Conservation (phyloP, 495 filamentous ascomycete species). For the Cercophora scortea region DNA sequence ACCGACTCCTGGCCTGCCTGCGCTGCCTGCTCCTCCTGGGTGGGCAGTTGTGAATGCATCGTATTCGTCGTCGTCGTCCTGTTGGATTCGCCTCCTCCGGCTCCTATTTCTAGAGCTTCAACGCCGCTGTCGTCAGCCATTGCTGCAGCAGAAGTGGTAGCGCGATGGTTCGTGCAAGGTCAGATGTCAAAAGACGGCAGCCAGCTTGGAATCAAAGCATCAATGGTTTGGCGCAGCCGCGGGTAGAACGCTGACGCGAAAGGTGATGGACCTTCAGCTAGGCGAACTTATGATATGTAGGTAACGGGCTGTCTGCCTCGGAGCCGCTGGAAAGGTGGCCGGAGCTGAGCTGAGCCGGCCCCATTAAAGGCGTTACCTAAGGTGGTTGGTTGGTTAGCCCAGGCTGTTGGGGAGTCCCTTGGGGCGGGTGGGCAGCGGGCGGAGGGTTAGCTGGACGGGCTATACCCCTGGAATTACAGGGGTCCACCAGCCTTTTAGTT, state of each 20-base stretch:
- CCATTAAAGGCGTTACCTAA: no score
- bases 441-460: no score
- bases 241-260: no score
- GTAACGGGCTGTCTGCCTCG: no score
- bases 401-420: not conserved
- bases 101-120: conserved; percentile 12
- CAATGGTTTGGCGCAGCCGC: no score
- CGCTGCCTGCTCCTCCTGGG: conserved; percentile 23
- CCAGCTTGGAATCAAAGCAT: not conserved
- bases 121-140: conserved; percentile 21
- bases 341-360: not conserved
- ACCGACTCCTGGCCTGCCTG: conserved; percentile 41
- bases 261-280: no score
- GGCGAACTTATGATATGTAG: no score
- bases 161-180: not conserved
- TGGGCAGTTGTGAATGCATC: not conserved
- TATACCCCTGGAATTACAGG: not conserved
- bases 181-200: not conserved
- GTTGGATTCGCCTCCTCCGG: not conserved
- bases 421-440: not conserved
- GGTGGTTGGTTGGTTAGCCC: not conserved
- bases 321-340: not conserved
- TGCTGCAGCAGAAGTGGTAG: conserved; percentile 1
- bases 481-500: not conserved
- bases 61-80: conserved; percentile 1